phyloP scores from a whole-genome alignment of 108 stramenopile genomes.

The Seminavis robusta region DNA sequence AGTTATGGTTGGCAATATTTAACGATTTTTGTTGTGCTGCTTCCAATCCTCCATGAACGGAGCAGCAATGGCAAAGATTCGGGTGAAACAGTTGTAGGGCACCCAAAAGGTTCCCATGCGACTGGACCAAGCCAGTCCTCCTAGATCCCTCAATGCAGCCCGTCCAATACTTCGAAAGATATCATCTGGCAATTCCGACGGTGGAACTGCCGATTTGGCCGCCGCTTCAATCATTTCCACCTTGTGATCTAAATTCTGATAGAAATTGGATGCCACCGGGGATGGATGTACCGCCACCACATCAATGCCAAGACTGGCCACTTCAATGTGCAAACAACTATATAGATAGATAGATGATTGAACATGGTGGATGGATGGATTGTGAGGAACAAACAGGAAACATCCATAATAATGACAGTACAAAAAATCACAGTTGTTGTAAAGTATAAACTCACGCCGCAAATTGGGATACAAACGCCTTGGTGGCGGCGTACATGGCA shows the following conservation, averaged over 20 bases:
- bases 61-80: constrained; percentile 79
- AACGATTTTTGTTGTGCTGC: constrained; percentile 66
- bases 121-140: constrained; percentile 77
- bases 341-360: too few relatives aligned
- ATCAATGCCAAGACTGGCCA: constrained; percentile 90
- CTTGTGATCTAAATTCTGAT: constrained; percentile 89
- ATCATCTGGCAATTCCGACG: constrained; percentile 82
- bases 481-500: constrained; percentile 97
- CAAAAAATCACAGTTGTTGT: too few relatives aligned
- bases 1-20: neutral
- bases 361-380: too few relatives aligned
- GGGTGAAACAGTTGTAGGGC: constrained; percentile 91
- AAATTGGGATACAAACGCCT: constrained; percentile 96
- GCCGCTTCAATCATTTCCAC: constrained; percentile 89
- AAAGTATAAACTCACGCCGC: too few relatives aligned
- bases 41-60: constrained; percentile 91
- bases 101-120: constrained; percentile 89
- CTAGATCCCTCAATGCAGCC: constrained; percentile 84
- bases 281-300: constrained; percentile 97
- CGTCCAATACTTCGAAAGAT: constrained; percentile 92
- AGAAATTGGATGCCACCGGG: constrained; percentile 97
- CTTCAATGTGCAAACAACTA: constrained; percentile 87
- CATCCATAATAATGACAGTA: too few relatives aligned
- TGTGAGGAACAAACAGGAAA: too few relatives aligned
- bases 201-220: constrained; percentile 87